These are phyloP conservation scores for Cylindrotheca fusiformis DNA, from an alignment of 108 stramenopile genomes.

Conservation along the genomic window DNA sequence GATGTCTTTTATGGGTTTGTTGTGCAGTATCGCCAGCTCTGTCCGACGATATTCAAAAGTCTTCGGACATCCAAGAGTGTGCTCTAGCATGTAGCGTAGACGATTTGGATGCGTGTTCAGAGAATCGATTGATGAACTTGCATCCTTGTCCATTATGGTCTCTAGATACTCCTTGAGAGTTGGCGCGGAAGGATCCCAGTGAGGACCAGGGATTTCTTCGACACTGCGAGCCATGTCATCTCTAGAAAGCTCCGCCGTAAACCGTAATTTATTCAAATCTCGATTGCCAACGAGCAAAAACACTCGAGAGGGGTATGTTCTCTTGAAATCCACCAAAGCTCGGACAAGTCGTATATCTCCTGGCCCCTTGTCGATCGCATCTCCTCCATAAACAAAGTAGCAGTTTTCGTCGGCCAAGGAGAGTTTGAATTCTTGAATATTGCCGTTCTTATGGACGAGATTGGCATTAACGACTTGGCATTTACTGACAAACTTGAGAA, in stretches of 20 bases:
- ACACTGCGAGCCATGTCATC: slow-evolving; percentile 37
- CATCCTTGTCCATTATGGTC: not conserved
- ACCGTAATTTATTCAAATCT: slow-evolving; percentile 77
- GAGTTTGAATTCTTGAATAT: not conserved
- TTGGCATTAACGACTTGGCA: slow-evolving; percentile 21
- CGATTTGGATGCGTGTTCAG: slow-evolving; percentile 40
- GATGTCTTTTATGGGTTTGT: slow-evolving; percentile 6
- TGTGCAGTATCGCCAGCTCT: slow-evolving; percentile 36
- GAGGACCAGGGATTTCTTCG: slow-evolving; percentile 36
- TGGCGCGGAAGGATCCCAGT: slow-evolving; percentile 51
- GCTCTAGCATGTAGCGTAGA: slow-evolving; percentile 55
- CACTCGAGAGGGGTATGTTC: slow-evolving; percentile 53
- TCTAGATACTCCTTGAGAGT: slow-evolving; percentile 42
- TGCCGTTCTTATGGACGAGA: not conserved
- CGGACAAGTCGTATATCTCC: slow-evolving; percentile 69
- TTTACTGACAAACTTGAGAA: slow-evolving; percentile 37
- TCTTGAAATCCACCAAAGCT: slow-evolving; percentile 48
- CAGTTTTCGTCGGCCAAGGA: slow-evolving; percentile 14
- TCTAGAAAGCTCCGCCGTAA: slow-evolving; percentile 44
- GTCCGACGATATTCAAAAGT: slow-evolving; percentile 66
- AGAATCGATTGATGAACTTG: not conserved
- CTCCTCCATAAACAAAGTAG: slow-evolving; percentile 72
- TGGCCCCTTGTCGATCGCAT: slow-evolving; percentile 66
- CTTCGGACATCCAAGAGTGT: slow-evolving; percentile 60
- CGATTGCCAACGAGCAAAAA: slow-evolving; percentile 71